A percentile compares a stretch with the other conserved stretches of the same genome.
These are phyloP conservation scores for Alternaria rosae DNA, from an alignment of 2,329 filamentous ascomycete species.

Conservation along the genomic window DNA sequence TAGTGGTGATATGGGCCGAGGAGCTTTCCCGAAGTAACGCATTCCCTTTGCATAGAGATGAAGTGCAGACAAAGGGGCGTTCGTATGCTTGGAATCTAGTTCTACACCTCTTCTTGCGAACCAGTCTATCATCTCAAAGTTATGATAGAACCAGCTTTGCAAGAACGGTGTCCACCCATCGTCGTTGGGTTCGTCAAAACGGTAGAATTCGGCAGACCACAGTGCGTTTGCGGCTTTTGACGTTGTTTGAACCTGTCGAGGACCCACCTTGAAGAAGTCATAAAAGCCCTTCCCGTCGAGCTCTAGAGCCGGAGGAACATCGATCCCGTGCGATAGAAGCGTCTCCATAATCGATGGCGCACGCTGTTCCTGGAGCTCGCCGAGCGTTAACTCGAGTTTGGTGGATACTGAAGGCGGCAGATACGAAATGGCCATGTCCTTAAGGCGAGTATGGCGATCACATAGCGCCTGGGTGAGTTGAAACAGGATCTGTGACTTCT, in stretches of 20 bases:
- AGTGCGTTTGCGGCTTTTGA: not conserved
- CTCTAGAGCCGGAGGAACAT: not conserved
- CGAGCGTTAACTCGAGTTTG: not conserved
- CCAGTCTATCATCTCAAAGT: not conserved
- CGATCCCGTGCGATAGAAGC: not conserved
- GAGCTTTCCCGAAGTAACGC: too few relatives aligned
- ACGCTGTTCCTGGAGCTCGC: not conserved
- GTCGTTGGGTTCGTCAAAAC: not conserved
- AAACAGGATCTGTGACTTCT: too few relatives aligned
- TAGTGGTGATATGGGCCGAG: not conserved
- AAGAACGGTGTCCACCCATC: not conserved
- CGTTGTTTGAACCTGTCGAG: too few relatives aligned
- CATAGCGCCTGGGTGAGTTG: not conserved
- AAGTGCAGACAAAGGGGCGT: not conserved
- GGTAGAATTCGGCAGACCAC: not conserved
- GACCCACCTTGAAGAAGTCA: not conserved
- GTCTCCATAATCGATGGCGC: not conserved
- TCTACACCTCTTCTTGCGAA: not conserved
- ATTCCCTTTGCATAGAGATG: not conserved
- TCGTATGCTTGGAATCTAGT: not conserved
- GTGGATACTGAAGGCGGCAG: not conserved
- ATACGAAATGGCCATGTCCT: not conserved
- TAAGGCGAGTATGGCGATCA: not conserved
- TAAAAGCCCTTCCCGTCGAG: not conserved
- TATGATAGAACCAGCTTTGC: not conserved